These are phyloP conservation scores for Cryptococcus floricola DNA, from an alignment of 1,284 basidiomycete species.

Conservation along the genomic window DNA sequence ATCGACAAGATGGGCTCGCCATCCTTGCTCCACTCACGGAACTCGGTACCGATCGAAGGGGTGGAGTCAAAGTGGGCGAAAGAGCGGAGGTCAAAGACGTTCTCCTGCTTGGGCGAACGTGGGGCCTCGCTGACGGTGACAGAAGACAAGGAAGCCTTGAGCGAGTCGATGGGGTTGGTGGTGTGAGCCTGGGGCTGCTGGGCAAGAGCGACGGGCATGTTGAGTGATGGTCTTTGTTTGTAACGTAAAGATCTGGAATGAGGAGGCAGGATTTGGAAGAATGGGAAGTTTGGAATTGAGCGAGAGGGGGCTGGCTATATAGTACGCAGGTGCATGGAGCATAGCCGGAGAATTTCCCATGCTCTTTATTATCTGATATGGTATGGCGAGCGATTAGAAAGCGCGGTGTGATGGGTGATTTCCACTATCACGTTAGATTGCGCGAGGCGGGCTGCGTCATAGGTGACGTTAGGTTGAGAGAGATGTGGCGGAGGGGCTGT, in stretches of 20 bases:
- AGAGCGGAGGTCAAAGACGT: conserved; percentile 5
- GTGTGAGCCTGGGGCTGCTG: neutral
- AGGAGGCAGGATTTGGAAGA: no score
- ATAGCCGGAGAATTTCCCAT: neutral
- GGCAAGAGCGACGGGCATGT: conserved; percentile 14
- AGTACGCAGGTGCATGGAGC: neutral
- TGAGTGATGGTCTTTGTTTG: no score
- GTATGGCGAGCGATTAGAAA: no score
- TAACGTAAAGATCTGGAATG: no score
- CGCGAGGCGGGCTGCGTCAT: no score
- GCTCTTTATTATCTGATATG: no score
- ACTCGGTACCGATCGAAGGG: conserved; percentile 45
- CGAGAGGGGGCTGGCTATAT: neutral
- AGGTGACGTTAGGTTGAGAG: no score
- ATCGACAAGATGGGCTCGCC: conserved; percentile 26
- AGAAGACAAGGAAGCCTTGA: conserved; percentile 12
- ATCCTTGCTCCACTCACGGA: conserved; percentile 27
- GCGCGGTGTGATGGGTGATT: no score
- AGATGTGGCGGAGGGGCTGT: no score
- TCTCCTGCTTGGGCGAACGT: neutral
- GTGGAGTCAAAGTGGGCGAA: conserved; percentile 37
- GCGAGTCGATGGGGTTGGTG: conserved; percentile 9
- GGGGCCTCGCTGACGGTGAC: neutral
- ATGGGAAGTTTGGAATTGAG: neutral
- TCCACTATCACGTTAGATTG: no score